Percentiles rank a stretch among this genome's conserved stretches.
phyloP scores from a whole-genome alignment of 192 early-diverging fungal genomes.

The Linnemannia schmuckeri region DNA sequence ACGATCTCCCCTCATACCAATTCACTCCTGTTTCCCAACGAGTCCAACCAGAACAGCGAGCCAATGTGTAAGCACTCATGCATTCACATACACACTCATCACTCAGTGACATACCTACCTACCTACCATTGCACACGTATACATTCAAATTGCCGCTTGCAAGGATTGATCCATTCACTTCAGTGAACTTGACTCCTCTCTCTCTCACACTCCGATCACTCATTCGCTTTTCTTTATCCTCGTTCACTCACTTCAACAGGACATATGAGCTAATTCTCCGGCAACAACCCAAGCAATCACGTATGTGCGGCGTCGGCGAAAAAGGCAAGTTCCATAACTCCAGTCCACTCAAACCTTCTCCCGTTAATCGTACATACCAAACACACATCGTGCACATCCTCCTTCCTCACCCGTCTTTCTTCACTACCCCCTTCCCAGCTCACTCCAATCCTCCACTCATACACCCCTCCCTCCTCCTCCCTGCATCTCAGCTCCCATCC shows the following conservation, averaged over 20 bases:
- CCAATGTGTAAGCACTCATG: slow-evolving; percentile 52
- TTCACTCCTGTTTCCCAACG: slow-evolving; percentile 57
- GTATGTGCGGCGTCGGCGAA: slow-evolving; percentile 94
- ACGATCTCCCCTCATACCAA: slow-evolving; percentile 49
- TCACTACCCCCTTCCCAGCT: background rate
- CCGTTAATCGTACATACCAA: background rate
- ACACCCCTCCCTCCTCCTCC: background rate
- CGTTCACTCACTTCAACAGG: slow-evolving; percentile 8
- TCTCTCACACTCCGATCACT: background rate
- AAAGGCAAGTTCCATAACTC: slow-evolving; percentile 75
- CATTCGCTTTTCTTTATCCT: background rate
- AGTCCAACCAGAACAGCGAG: slow-evolving; percentile 62
- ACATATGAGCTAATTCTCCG: slow-evolving; percentile 76
- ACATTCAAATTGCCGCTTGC: background rate
- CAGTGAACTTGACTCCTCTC: background rate
- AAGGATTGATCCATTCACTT: background rate
- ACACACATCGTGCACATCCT: background rate
- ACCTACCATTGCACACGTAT: background rate
- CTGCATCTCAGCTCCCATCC: background rate
- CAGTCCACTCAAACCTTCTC: background rate
- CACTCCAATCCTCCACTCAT: background rate
- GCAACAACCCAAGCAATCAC: slow-evolving; percentile 91
- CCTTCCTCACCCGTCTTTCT: background rate
- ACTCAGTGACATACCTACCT: background rate
- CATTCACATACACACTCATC: background rate